phyloP scores from a whole-genome alignment of 805 yeast genomes.

The Candida railenensis region DNA sequence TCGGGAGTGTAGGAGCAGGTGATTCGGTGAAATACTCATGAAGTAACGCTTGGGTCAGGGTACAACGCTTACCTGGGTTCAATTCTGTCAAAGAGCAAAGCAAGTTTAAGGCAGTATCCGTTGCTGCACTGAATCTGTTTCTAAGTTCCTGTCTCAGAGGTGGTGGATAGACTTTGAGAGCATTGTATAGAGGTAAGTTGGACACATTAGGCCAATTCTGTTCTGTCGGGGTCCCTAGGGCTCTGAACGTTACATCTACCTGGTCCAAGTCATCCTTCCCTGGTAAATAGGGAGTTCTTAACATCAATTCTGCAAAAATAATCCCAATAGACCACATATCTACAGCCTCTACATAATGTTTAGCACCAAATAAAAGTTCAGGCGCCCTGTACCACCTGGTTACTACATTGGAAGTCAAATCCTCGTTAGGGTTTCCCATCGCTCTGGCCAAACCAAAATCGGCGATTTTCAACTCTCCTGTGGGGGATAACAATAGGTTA shows the following conservation, averaged over 20 bases:
- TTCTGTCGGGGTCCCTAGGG: slow-evolving; percentile 95
- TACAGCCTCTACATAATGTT: slow-evolving; percentile 43
- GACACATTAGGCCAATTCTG: slow-evolving; percentile 89
- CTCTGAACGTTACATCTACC: slow-evolving; percentile 88
- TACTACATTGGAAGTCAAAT: slow-evolving; percentile 88
- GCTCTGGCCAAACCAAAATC: slow-evolving; percentile 97
- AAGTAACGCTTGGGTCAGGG: slow-evolving; percentile 59
- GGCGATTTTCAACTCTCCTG: slow-evolving; percentile 87
- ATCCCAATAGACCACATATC: slow-evolving; percentile 48
- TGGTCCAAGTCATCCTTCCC: slow-evolving; percentile 91
- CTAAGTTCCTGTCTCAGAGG: slow-evolving; percentile 80
- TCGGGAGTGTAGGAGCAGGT: slow-evolving; percentile 75
- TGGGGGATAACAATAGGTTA: slow-evolving; percentile 81
- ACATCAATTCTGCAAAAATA: slow-evolving; percentile 93
- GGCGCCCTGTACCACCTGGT: slow-evolving; percentile 98
- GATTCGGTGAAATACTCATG: slow-evolving; percentile 68
- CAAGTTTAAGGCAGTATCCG: slow-evolving; percentile 76
- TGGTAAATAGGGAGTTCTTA: slow-evolving; percentile 91
- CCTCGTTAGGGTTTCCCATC: slow-evolving; percentile 69
- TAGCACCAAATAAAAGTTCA: slow-evolving; percentile 43
- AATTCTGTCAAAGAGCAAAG: slow-evolving; percentile 69
- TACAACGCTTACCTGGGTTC: slow-evolving; percentile 76
- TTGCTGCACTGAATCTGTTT: slow-evolving; percentile 85
- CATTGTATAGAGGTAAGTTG: slow-evolving; percentile 71
- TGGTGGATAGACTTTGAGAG: slow-evolving; percentile 73